phyloP scores from a whole-genome alignment of 1,284 basidiomycete species.

The Coniferiporia sulphurascens region DNA sequence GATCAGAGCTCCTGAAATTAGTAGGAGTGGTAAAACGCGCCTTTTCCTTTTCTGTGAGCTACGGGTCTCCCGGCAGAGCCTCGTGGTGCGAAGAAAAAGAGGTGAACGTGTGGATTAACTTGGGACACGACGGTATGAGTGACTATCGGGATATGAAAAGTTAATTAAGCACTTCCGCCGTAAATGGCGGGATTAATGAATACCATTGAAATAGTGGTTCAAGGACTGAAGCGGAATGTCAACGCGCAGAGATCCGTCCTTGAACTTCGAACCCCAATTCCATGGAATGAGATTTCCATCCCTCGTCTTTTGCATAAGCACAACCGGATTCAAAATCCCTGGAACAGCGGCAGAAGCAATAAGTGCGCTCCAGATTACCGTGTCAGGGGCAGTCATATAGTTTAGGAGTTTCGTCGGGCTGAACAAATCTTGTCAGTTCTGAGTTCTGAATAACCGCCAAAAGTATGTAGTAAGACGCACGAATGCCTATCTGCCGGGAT shows the following conservation, averaged over 20 bases:
- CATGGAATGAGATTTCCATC: constrained; percentile 85
- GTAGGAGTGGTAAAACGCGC: constrained; percentile 30
- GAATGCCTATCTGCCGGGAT: constrained; percentile 93
- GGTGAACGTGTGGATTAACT: constrained; percentile 95
- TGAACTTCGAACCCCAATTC: constrained; percentile 92
- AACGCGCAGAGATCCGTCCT: constrained; percentile 86
- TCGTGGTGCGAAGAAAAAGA: constrained; percentile 96
- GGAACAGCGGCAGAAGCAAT: constrained; percentile 84
- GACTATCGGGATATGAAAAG: constrained; percentile 42
- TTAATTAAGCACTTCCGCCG: constrained; percentile 6
- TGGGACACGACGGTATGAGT: constrained; percentile 95
- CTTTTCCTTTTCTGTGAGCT: constrained; percentile 88
- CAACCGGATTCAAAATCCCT: constrained; percentile 82
- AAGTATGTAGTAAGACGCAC: constrained; percentile 38
- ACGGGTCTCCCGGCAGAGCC: constrained; percentile 94
- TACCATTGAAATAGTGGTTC: constrained; percentile 90
- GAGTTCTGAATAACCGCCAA: constrained; percentile 12
- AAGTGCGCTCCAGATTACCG: constrained; percentile 72
- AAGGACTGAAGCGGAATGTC: constrained; percentile 93
- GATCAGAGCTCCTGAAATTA: not conserved
- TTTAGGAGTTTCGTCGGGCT: constrained; percentile 95
- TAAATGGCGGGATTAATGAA: constrained; percentile 8
- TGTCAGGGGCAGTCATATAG: constrained; percentile 92
- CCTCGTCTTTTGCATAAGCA: constrained; percentile 88
- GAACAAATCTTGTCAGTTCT: constrained; percentile 14